Percentiles rank a stretch among this genome's conserved stretches.
phyloP scores from a whole-genome alignment of 2,329 filamentous ascomycete species.

The Neoascochyta sp. region DNA sequence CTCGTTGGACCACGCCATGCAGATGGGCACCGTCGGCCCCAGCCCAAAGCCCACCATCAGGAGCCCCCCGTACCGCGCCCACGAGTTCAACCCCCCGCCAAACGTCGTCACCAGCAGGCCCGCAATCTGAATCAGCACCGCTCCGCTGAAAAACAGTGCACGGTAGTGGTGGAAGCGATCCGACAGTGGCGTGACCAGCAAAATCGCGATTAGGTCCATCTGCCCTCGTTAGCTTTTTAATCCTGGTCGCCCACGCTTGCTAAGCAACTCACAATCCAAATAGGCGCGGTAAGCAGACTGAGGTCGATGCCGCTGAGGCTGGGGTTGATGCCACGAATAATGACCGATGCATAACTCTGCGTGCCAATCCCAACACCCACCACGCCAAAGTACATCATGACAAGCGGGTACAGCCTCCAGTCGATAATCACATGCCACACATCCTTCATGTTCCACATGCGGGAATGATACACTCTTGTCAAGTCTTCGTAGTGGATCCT shows the following conservation, averaged over 20 bases:
- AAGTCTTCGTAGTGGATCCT: conserved; percentile 79
- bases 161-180: conserved; percentile 81
- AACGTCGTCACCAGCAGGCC: conserved; percentile 78
- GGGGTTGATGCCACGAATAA: conserved; percentile 75
- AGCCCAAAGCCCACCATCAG: conserved; percentile 87
- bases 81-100: conserved; percentile 62
- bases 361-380: conserved; percentile 89
- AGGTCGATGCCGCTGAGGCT: conserved; percentile 68
- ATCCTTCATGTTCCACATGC: conserved; percentile 69
- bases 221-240: conserved; percentile 32
- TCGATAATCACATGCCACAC: conserved; percentile 69
- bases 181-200: conserved; percentile 78
- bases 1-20: conserved; percentile 90
- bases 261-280: conserved; percentile 70
- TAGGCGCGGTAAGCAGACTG: conserved; percentile 81
- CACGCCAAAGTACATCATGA: conserved; percentile 91
- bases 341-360: conserved; percentile 82
- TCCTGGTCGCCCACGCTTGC: neutral
- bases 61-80: conserved; percentile 85
- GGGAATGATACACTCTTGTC: conserved; percentile 71
- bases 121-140: conserved; percentile 73
- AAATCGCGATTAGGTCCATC: conserved; percentile 85
- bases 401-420: conserved; percentile 83
- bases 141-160: conserved; percentile 74
- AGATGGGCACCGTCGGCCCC: conserved; percentile 85